Conservation (phyloP, 2,329 filamentous ascomycete species). For the Lasiodiplodia theobromae region DNA sequence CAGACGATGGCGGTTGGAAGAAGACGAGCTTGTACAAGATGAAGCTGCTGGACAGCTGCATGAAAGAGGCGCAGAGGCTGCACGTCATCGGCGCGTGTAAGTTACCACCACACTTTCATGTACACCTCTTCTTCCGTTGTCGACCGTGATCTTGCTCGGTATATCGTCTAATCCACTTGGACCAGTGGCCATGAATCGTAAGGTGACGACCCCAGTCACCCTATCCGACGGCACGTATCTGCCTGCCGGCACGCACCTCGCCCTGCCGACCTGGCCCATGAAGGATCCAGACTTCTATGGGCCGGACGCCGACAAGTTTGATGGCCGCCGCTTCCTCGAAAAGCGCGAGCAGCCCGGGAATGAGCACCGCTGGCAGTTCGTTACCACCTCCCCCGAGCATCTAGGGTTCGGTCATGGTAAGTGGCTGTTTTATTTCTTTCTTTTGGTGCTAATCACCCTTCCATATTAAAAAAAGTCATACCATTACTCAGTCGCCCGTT, state of each 20-base stretch:
- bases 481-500: no score
- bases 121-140: no score
- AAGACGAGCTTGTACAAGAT: conserved; percentile 49
- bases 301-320: not conserved
- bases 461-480: no score
- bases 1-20: conserved; percentile 36
- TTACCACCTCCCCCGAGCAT: conserved; percentile 19
- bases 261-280: conserved; percentile 12
- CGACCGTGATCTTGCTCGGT: conserved; percentile 33
- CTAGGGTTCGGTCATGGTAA: conserved; percentile 34
- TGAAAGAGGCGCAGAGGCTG: conserved; percentile 50
- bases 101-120: not conserved
- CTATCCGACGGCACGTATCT: conserved; percentile 25
- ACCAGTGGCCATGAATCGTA: not conserved
- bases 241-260: not conserved
- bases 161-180: not conserved
- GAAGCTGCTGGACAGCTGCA: conserved; percentile 51
- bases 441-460: no score
- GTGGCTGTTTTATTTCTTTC: not conserved
- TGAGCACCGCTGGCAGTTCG: conserved; percentile 31
- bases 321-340: conserved; percentile 24
- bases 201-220: not conserved
- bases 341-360: conserved; percentile 6
- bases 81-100: not conserved
- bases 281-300: conserved; percentile 4